phyloP scores from a whole-genome alignment of 139 green algal genomes.

The Choricystis sp. region DNA sequence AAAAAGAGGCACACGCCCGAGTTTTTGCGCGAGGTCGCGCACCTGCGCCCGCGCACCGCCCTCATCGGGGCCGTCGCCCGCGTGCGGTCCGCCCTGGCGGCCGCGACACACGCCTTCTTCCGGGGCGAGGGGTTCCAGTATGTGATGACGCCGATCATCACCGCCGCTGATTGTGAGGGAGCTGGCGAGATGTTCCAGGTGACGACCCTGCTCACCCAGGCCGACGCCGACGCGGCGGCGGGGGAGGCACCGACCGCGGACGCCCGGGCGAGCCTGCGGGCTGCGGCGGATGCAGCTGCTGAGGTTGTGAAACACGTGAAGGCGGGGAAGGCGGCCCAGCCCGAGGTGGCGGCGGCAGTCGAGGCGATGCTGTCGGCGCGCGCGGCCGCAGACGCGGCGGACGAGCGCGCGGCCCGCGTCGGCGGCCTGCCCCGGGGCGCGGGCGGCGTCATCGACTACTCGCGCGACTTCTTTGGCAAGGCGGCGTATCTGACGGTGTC shows the following conservation, averaged over 20 bases:
- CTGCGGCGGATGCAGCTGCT: background rate
- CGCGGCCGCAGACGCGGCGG: slow-evolving; percentile 34
- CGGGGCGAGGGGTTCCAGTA: slow-evolving; percentile 82
- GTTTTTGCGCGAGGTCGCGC: slow-evolving; percentile 83
- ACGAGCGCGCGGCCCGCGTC: slow-evolving; percentile 24
- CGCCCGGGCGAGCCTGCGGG: too few species aligned
- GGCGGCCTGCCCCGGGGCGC: slow-evolving; percentile 24
- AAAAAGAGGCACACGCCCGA: slow-evolving; percentile 93
- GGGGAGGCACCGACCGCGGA: background rate
- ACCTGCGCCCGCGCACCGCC: slow-evolving; percentile 90
- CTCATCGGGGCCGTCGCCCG: slow-evolving; percentile 83
- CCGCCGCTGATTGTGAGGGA: slow-evolving; percentile 85
- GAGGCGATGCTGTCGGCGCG: slow-evolving; percentile 48
- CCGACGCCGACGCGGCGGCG: background rate
- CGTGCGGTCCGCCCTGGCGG: slow-evolving; percentile 89
- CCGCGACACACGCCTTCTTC: slow-evolving; percentile 95
- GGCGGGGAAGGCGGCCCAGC: slow-evolving; percentile 39
- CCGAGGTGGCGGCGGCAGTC: slow-evolving; percentile 2
- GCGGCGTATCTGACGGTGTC: slow-evolving; percentile 88
- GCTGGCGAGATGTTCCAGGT: slow-evolving; percentile 99
- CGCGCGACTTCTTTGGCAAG: slow-evolving; percentile 86
- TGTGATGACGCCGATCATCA: slow-evolving; percentile 95
- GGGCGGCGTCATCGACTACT: slow-evolving; percentile 64
- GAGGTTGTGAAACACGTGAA: slow-evolving; percentile 39
- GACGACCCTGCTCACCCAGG: slow-evolving; percentile 43